Evolutionary conservation across 805 yeast genomes (phyloP).

Genomic region (Tetrapisispora fleetii): DNA sequence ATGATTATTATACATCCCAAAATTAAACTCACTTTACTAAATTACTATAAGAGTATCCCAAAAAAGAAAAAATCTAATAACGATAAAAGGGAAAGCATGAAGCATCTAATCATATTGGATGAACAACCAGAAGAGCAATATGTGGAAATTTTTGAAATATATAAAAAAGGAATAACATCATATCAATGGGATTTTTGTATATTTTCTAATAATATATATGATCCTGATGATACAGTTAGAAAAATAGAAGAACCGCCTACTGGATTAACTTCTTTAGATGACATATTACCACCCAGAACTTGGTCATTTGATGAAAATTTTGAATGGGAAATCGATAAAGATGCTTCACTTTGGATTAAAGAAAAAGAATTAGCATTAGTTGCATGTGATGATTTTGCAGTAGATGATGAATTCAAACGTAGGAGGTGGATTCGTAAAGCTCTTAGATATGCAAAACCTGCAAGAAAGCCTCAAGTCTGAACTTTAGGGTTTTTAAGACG

Average conservation of each 20-base stretch:
- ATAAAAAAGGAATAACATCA: slow-evolving; percentile 45
- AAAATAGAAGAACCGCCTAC: slow-evolving; percentile 48
- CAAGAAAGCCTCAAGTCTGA: slow-evolving; percentile 7
- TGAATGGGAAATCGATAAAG: slow-evolving; percentile 55
- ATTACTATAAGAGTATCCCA: slow-evolving; percentile 9
- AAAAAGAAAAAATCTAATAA: slow-evolving; percentile 11
- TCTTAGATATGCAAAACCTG: slow-evolving; percentile 36
- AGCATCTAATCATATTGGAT: slow-evolving; percentile 46
- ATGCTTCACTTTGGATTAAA: slow-evolving; percentile 42
- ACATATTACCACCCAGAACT: slow-evolving; percentile 55
- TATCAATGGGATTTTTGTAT: slow-evolving; percentile 52
- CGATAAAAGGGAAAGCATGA: neutral
- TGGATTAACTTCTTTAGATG: slow-evolving; percentile 46
- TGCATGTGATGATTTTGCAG: slow-evolving; percentile 42
- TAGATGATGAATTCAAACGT: slow-evolving; percentile 43
- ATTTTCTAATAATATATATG: slow-evolving; percentile 49
- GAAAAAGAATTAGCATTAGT: slow-evolving; percentile 33
- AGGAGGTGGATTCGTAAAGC: slow-evolving; percentile 48
- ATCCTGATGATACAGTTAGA: slow-evolving; percentile 36
- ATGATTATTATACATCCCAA: slow-evolving; percentile 54
- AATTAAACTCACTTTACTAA: slow-evolving; percentile 24
- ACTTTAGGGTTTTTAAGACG: neutral
- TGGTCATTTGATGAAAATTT: slow-evolving; percentile 61
- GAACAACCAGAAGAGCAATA: slow-evolving; percentile 48
- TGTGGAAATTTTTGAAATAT: slow-evolving; percentile 76